Evolutionary conservation across 106 monocot species (phyloP).

Genomic region (Alisma plantagoaquatica): DNA sequence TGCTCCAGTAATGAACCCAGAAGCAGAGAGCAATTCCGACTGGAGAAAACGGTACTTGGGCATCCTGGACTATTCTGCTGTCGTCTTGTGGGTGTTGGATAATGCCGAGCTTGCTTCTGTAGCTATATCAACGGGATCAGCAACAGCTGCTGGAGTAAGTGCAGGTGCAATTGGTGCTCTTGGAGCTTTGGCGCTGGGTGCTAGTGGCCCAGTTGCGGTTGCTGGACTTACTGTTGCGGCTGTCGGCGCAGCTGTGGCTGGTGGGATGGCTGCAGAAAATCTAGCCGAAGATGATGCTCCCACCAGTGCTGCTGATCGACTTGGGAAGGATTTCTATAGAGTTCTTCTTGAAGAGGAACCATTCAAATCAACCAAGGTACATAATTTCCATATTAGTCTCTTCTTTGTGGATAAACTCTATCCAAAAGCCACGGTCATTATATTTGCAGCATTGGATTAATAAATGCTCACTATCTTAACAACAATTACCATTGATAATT

Average conservation of each 20-base stretch:
- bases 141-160: conserved; percentile 62
- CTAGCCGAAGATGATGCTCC: conserved; percentile 41
- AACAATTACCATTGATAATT: no score
- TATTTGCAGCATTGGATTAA: no score
- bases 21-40: conserved; percentile 15
- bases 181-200: conserved; percentile 42
- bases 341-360: conserved; percentile 67
- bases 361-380: conserved; percentile 75
- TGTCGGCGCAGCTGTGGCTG: conserved; percentile 54
- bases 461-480: no score
- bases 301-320: conserved; percentile 38
- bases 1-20: conserved; percentile 63
- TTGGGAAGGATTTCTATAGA: conserved; percentile 69
- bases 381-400: no score
- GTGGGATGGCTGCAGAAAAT: conserved; percentile 57
- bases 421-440: no score
- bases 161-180: conserved; percentile 48
- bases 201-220: conserved; percentile 48
- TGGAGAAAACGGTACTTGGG: conserved; percentile 76
- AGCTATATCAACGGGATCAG: conserved; percentile 53
- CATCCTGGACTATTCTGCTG: conserved; percentile 74
- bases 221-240: conserved; percentile 64
- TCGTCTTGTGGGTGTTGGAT: conserved; percentile 80
- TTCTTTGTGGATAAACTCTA: no score
- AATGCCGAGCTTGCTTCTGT: conserved; percentile 79